These are phyloP conservation scores for Hygrophorus pudorinus DNA, from an alignment of 768 basidiomycete species.

Conservation along the genomic window DNA sequence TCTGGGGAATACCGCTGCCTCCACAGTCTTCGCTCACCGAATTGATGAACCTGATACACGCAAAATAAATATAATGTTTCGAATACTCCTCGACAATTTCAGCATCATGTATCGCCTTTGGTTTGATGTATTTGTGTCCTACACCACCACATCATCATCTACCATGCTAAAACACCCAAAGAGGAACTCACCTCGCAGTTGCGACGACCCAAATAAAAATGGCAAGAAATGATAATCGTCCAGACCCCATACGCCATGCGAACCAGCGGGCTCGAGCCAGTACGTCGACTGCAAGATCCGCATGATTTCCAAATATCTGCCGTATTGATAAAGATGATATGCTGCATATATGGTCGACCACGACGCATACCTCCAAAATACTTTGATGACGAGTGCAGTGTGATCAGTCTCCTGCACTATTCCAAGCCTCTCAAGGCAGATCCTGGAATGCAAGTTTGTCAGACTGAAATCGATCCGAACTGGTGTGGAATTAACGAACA, in stretches of 20 bases:
- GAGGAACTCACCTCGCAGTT: slow-evolving; percentile 44
- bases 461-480: background rate
- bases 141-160: background rate
- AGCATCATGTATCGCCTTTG: slow-evolving; percentile 85
- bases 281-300: slow-evolving; percentile 85
- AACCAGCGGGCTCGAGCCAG: slow-evolving; percentile 98
- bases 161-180: background rate
- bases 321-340: slow-evolving; percentile 17
- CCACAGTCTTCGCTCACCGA: slow-evolving; percentile 49
- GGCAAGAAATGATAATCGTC: slow-evolving; percentile 97
- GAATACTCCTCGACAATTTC: slow-evolving; percentile 91
- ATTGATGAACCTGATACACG: slow-evolving; percentile 93
- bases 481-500: slow-evolving; percentile 43
- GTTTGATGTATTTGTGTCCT: slow-evolving; percentile 86
- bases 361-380: slow-evolving; percentile 74
- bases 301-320: slow-evolving; percentile 75
- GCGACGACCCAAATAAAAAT: slow-evolving; percentile 80
- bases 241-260: slow-evolving; percentile 96
- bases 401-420: slow-evolving; percentile 58
- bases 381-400: slow-evolving; percentile 62
- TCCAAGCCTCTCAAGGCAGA: slow-evolving; percentile 69
- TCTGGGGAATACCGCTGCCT: background rate
- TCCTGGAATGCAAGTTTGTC: slow-evolving; percentile 31
- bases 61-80: slow-evolving; percentile 93
- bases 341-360: background rate